Evolutionary conservation across 176 grass and related monocot species (phyloP).

Genomic region (Oryza brachyantha): DNA sequence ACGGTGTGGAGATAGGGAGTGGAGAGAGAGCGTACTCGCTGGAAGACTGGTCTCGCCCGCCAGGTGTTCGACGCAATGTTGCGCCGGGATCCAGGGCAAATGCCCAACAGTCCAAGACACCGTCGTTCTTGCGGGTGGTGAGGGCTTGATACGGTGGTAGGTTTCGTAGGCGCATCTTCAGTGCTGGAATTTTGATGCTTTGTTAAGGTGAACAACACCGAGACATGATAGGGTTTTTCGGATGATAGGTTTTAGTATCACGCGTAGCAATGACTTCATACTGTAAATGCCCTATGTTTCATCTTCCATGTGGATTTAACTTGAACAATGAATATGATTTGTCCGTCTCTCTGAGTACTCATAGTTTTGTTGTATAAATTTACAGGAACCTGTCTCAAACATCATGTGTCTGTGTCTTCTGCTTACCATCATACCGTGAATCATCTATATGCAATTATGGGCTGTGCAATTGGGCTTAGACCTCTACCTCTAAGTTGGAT

Average conservation of each 20-base stretch:
- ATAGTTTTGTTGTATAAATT: neutral
- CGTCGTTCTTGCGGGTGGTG: neutral
- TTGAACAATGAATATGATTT: neutral
- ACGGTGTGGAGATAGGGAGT: neutral
- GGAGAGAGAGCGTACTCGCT: neutral
- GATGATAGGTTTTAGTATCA: no score
- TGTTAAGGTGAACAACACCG: neutral
- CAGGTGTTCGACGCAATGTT: conserved; percentile 26
- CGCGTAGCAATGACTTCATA: neutral
- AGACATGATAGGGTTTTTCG: neutral
- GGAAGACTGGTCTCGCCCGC: neutral
- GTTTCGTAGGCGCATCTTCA: neutral
- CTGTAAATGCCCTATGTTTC: neutral
- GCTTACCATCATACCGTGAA: conserved; percentile 9
- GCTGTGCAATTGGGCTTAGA: neutral
- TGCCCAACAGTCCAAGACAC: no score
- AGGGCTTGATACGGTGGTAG: neutral
- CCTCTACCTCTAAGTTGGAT: neutral
- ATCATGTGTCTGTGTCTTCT: neutral
- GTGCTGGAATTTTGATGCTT: neutral
- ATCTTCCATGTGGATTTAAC: neutral
- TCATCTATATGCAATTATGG: neutral
- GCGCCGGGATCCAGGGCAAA: neutral
- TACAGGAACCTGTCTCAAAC: neutral
- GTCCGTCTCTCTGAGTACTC: neutral